phyloP scores from a whole-genome alignment of 1,284 basidiomycete species.

The Cutaneotrichosporon daszewskae region DNA sequence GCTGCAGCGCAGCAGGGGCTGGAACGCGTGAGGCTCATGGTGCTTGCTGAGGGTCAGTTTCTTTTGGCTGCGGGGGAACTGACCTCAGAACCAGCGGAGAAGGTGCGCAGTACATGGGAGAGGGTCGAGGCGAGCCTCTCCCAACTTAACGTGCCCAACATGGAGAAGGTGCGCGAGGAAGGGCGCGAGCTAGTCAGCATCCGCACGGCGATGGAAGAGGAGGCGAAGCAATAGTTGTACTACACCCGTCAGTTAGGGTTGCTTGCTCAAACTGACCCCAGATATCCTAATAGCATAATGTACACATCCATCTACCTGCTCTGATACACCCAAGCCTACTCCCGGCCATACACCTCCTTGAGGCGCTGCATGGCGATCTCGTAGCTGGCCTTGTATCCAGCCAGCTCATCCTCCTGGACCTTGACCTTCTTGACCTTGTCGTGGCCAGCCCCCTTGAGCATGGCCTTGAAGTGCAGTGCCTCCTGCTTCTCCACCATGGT shows the following conservation, averaged over 20 bases:
- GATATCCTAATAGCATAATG: constrained; percentile 1
- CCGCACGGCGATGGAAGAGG: not conserved
- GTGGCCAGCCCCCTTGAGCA: constrained; percentile 72
- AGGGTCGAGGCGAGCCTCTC: constrained; percentile 5
- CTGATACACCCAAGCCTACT: constrained; percentile 7
- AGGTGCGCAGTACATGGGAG: constrained; percentile 6
- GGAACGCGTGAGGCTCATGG: constrained; percentile 31
- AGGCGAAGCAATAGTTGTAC: not conserved
- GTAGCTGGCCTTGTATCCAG: constrained; percentile 58
- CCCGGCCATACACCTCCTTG: constrained; percentile 22
- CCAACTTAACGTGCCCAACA: not conserved
- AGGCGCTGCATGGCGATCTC: constrained; percentile 48
- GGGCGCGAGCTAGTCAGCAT: constrained; percentile 8
- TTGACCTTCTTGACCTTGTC: constrained; percentile 67
- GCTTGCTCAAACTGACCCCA: too few species aligned
- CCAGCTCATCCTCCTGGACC: constrained; percentile 61
- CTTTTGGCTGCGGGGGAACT: too few species aligned
- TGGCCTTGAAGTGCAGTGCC: constrained; percentile 82
- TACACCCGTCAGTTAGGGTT: not conserved
- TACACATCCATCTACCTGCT: constrained; percentile 1
- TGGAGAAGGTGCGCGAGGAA: constrained; percentile 10
- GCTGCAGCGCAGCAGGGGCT: constrained; percentile 8
- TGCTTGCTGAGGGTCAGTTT: constrained; percentile 27
- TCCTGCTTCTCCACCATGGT: constrained; percentile 93
- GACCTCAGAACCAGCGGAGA: constrained; percentile 5